Evolutionary conservation across 2,329 filamentous ascomycete species (phyloP).

Genomic region (Botrytis pseudocinerea): DNA sequence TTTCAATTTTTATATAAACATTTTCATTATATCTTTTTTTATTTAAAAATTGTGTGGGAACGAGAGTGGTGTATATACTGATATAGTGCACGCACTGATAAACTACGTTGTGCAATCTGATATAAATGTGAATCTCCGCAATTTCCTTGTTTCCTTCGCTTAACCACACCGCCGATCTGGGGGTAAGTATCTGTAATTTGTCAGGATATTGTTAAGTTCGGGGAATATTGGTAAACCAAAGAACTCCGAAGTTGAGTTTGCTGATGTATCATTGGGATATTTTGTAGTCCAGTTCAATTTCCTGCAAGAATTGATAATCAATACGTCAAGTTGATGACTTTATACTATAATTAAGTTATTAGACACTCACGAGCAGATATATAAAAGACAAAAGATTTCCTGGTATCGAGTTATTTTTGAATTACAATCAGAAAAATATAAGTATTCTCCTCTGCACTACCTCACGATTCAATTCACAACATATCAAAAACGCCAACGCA

Average conservation of each 20-base stretch:
- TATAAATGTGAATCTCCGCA: no score
- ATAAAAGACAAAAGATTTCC: not conserved
- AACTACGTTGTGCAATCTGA: no score
- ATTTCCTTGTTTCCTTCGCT: not conserved
- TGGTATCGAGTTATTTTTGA: not conserved
- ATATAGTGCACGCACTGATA: no score
- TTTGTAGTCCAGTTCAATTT: not conserved
- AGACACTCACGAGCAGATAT: not conserved
- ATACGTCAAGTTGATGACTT: not conserved
- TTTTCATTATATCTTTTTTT: no score
- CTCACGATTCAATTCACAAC: not conserved
- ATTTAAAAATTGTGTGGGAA: no score
- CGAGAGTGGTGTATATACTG: no score
- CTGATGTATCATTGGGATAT: not conserved
- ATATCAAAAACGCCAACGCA: not conserved
- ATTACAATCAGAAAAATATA: not conserved
- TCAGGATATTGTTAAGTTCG: not conserved
- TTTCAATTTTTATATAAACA: not conserved
- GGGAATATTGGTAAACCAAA: not conserved
- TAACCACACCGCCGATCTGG: not conserved
- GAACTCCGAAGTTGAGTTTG: not conserved
- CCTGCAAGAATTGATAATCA: not conserved
- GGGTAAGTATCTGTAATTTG: not conserved
- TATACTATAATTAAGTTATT: not conserved
- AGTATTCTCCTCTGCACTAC: not conserved